Percentiles rank a stretch among this genome's conserved stretches.
Conservation (phyloP, 495 filamentous ascomycete genomes). For the Clavariopsis aquatica region DNA sequence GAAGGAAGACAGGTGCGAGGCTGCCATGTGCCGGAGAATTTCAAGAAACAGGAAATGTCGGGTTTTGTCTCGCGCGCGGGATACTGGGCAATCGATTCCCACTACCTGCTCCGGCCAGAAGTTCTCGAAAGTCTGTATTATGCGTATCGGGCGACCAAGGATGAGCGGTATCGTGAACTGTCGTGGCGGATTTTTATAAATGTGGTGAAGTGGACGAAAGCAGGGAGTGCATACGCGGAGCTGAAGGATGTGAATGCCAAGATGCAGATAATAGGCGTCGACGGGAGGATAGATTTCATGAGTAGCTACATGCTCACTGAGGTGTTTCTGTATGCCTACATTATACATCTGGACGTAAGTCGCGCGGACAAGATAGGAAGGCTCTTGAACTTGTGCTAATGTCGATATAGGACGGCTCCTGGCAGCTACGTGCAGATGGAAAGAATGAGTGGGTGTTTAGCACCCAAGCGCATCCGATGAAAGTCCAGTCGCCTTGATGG, state of each 20-base stretch:
- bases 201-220: constrained; percentile 64
- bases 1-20: constrained; percentile 5
- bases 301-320: constrained; percentile 90
- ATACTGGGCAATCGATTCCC: constrained; percentile 64
- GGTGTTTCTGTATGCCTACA: constrained; percentile 79
- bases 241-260: constrained; percentile 62
- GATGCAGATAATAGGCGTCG: constrained; percentile 51
- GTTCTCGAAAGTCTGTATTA: constrained; percentile 88
- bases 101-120: constrained; percentile 79
- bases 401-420: constrained; percentile 11
- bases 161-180: constrained; percentile 58
- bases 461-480: constrained; percentile 35
- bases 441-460: constrained; percentile 31
- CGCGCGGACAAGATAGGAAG: background rate
- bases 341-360: constrained; percentile 54
- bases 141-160: constrained; percentile 73
- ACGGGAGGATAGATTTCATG: constrained; percentile 66
- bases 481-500: constrained; percentile 8
- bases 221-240: constrained; percentile 67
- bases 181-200: constrained; percentile 76
- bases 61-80: constrained; percentile 64
- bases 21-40: constrained; percentile 40
- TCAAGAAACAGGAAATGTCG: constrained; percentile 51
- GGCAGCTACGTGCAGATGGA: constrained; percentile 18
- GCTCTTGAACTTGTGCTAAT: background rate